Conservation (phyloP, 108 stramenopile genomes). For the Pseudonitzschia multistriata region DNA sequence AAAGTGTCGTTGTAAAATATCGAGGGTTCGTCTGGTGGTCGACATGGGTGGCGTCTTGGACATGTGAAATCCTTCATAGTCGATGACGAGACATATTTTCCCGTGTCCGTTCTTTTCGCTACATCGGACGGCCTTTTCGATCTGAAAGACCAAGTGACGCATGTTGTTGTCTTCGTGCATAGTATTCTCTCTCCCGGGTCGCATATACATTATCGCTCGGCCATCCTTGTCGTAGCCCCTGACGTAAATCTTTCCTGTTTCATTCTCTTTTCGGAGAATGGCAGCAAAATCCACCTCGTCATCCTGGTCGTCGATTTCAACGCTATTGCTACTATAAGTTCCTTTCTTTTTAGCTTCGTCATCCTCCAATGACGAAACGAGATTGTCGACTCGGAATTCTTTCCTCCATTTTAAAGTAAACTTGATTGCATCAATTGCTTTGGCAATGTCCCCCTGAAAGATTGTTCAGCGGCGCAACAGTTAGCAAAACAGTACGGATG, state of each 20-base stretch:
- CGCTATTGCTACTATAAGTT: not conserved
- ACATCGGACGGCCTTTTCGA: slow-evolving; percentile 87
- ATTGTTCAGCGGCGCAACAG: not conserved
- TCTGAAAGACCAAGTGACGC: slow-evolving; percentile 84
- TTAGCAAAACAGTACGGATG: not conserved
- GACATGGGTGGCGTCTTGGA: slow-evolving; percentile 74
- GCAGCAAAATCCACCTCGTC: slow-evolving; percentile 33
- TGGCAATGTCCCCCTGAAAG: slow-evolving; percentile 45
- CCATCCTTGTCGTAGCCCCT: slow-evolving; percentile 84
- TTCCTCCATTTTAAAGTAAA: slow-evolving; percentile 75
- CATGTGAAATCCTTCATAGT: slow-evolving; percentile 77
- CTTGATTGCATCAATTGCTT: slow-evolving; percentile 67
- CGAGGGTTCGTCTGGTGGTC: slow-evolving; percentile 67
- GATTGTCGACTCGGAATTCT: slow-evolving; percentile 65
- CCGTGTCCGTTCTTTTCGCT: slow-evolving; percentile 32
- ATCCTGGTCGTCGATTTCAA: slow-evolving; percentile 1
- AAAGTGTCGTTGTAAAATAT: slow-evolving; percentile 89
- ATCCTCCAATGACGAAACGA: slow-evolving; percentile 25
- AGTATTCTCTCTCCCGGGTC: slow-evolving; percentile 86
- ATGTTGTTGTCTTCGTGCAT: slow-evolving; percentile 73
- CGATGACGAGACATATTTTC: slow-evolving; percentile 87
- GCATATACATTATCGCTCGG: slow-evolving; percentile 50
- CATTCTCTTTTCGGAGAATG: slow-evolving; percentile 60
- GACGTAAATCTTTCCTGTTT: slow-evolving; percentile 83
- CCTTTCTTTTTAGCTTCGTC: slow-evolving; percentile 1